These are phyloP conservation scores for Passalora sequoiae DNA, from an alignment of 2,329 filamentous ascomycete species.

Conservation along the genomic window DNA sequence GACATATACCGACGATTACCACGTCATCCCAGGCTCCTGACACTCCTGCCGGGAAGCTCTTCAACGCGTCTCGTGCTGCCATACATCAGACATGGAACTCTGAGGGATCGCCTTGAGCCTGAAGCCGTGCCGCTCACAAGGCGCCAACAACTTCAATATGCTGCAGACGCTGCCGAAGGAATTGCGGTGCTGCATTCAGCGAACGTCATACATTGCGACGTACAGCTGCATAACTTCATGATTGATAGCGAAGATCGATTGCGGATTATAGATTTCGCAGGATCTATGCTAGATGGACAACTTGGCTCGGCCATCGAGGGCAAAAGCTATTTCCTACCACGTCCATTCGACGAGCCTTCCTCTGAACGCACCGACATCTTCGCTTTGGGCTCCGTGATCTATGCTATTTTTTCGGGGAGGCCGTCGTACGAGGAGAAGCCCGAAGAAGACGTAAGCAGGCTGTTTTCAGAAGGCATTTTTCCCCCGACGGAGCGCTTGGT, in stretches of 20 bases:
- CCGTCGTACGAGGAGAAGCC: slow-evolving; percentile 4
- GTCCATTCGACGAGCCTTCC: slow-evolving; percentile 5
- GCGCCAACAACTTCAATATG: slow-evolving; percentile 4
- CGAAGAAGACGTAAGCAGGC: slow-evolving; percentile 3
- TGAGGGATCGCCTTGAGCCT: slow-evolving; percentile 6
- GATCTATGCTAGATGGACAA: slow-evolving; percentile 8
- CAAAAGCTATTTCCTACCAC: slow-evolving; percentile 8
- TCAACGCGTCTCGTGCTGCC: slow-evolving; percentile 7
- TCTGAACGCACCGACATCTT: slow-evolving; percentile 10
- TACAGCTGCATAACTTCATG: slow-evolving; percentile 10
- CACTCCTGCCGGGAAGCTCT: slow-evolving; percentile 8
- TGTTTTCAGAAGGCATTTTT: slow-evolving; percentile 3
- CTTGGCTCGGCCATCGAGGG: slow-evolving; percentile 5
- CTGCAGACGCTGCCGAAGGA: slow-evolving; percentile 8
- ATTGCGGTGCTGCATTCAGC: slow-evolving; percentile 8
- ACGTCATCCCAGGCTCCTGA: slow-evolving; percentile 7
- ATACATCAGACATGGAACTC: slow-evolving; percentile 6
- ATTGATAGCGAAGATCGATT: slow-evolving; percentile 2
- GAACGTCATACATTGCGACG: slow-evolving; percentile 8
- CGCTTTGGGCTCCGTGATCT: slow-evolving; percentile 9
- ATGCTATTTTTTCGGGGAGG: slow-evolving; percentile 6
- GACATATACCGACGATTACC: slow-evolving; percentile 8
- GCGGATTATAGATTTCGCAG: slow-evolving; percentile 5
- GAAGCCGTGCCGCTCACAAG: slow-evolving; percentile 1
- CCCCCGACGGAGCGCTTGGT: slow-evolving; percentile 2